A percentile compares a stretch with the other conserved stretches of the same genome.
Conservation (phyloP, 169 alveolate genomes). For the Prorocentrum cordatum region DNA sequence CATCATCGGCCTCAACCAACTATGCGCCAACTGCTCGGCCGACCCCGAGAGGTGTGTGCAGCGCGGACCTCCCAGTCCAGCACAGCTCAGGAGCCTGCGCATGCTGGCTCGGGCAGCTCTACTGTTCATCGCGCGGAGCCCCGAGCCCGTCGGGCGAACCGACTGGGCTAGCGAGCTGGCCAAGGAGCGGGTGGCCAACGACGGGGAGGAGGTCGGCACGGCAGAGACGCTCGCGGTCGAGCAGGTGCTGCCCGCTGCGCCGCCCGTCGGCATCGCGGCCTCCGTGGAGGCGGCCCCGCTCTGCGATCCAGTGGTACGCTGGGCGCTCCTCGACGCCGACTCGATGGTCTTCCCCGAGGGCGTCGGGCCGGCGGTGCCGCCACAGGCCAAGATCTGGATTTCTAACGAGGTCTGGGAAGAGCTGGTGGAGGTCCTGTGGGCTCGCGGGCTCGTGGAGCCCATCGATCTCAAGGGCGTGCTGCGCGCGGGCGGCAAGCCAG, state of each 20-base stretch:
- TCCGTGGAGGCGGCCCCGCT: not conserved
- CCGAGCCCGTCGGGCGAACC: too few relatives aligned
- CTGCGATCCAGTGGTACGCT: not conserved
- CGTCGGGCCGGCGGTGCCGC: not conserved
- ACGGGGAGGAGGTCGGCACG: not conserved
- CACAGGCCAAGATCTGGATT: not conserved
- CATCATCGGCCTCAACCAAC: too few relatives aligned
- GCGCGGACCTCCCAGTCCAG: too few relatives aligned
- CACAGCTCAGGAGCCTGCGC: too few relatives aligned
- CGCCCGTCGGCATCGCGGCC: not conserved
- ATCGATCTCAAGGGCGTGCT: not conserved
- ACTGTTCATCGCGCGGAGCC: too few relatives aligned
- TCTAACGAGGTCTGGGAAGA: not conserved
- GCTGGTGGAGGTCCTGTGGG: not conserved
- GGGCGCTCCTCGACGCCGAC: not conserved
- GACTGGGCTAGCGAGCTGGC: too few relatives aligned
- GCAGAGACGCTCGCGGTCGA: not conserved
- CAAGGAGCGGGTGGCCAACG: too few relatives aligned
- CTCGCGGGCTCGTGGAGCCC: not conserved
- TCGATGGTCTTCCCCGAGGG: not conserved
- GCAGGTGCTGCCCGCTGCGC: not conserved
- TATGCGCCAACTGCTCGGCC: too few relatives aligned
- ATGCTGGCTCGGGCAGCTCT: too few relatives aligned
- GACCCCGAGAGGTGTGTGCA: too few relatives aligned
- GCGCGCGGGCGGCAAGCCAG: not conserved